phyloP scores from a whole-genome alignment of 2,329 filamentous ascomycete genomes.

The Pseudogymnoascus sp. region DNA sequence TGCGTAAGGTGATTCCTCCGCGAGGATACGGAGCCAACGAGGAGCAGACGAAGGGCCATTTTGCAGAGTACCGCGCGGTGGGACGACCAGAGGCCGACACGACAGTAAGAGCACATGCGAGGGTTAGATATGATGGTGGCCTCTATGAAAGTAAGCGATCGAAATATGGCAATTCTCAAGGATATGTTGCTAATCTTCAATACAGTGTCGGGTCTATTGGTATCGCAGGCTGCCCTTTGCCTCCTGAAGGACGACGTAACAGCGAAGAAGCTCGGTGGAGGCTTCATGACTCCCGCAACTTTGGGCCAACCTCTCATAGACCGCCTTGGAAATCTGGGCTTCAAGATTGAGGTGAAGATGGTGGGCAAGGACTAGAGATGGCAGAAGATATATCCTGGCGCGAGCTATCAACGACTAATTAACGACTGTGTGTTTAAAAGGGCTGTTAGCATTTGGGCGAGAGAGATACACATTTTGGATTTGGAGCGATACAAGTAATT shows the following conservation, averaged over 20 bases:
- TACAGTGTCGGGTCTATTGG: constrained; percentile 55
- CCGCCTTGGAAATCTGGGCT: constrained; percentile 50
- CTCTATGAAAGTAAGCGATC: constrained; percentile 53
- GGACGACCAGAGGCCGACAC: constrained; percentile 48
- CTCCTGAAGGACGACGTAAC: constrained; percentile 48
- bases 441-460: not conserved
- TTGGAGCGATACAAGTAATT: not conserved
- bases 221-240: constrained; percentile 56
- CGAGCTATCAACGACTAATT: not conserved
- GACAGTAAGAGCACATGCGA: constrained; percentile 40
- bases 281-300: constrained; percentile 63
- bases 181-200: constrained; percentile 11
- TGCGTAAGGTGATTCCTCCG: constrained; percentile 38
- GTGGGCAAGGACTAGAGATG: constrained; percentile 16
- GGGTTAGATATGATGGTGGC: constrained; percentile 49
- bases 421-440: not conserved
- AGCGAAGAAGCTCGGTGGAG: constrained; percentile 50
- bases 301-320: constrained; percentile 61
- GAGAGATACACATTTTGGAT: not conserved
- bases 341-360: constrained; percentile 52
- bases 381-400: not conserved
- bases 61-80: constrained; percentile 55
- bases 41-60: constrained; percentile 49
- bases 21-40: constrained; percentile 47
- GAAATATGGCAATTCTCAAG: not conserved